Base-by-base conservation (phyloP, 176 grass and related monocot species). In the Olyra latifolia region DNA sequence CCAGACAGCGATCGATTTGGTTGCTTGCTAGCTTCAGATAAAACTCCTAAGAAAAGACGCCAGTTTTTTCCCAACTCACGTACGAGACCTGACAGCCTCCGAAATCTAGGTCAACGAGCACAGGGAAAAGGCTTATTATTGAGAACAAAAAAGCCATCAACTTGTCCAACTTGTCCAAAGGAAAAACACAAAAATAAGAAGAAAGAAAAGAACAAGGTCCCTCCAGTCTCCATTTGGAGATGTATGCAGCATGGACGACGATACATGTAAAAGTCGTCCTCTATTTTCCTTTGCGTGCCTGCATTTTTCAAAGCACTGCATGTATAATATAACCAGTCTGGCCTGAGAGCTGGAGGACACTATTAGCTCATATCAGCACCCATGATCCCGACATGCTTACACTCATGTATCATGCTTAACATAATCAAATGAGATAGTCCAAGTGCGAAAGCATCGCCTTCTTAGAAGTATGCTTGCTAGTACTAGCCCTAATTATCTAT, bases 41-140 rank as follows among this genome's bases (percentile, higher is more conserved):
- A 63, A 54, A 82, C 55, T 68, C 64, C 0, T 77, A 45, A 27
- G n/a, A 61, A 69, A 71, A 71, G 20, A 8, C 11, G 17, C 17
- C 54, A 25, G 1, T 45, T 80, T 82, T 45, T 44, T 76, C 76
- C 82, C 76, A 84, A 70, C 87, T 64, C 62, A 55, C 32, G 53
- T 61, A 80, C 54, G 46, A 8, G 82, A 81, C 64, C 43, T 77
- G 77, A 85, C 82, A 66, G 72, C 63, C 56, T 69, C 55, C 71
- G 41, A 42, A 76, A 52, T 40, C 40, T 82, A 86, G 66, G 78
- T 85, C 72, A 89, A 82, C 72, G 78, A 47, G 28, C 65, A 77
- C 64, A 85, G 64, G 41, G 41, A 70, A 85, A 70, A 71, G 43
- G 46, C 8, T 30, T 77, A 76, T 59, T 32, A 35, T 13, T 25